Evolutionary conservation across 306 rosid species (phyloP), one percentile per base, ranked within the genome.

Genomic region (Crotalaria pallida): DNA sequence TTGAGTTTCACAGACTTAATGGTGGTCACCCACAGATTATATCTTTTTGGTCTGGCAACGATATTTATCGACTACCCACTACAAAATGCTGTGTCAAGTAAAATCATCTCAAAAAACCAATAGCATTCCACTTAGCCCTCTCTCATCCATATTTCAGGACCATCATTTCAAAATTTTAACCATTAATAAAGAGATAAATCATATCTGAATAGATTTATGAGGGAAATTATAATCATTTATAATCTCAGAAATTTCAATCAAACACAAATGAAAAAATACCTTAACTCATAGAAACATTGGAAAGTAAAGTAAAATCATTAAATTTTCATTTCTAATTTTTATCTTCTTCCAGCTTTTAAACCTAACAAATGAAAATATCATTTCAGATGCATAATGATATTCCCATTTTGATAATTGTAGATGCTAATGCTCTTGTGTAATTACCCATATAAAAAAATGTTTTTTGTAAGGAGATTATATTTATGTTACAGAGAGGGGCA

Each of bases 271-370:
- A 2, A 6, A 10, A 10, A 74, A 50, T 18, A 44, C 34, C 27
- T 24, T 23, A 1, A 58, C 58, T 58, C 4, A 34, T 52, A 21
- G 47, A 75, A 56, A 75, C 29, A 45, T 58, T 49, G 58, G 43
- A 60, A 55, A 15, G 15, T n/a, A n/a, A n/a, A n/a, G n/a, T 63
- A 44, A 59, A 58, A 67, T 50, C 62, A 68, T 26, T 50, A 44
- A 26, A 45, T 59, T 74, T 60, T 38, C 6, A 38, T 60, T 48
- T 68, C 56, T 36, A 55, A 19, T 11, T 34, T 56, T 23, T 49
- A 47, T 56, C 41, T 22, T 72, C 57, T 57, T 66, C 69, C 60
- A 58, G 64, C 31, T 49, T 10, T 53, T 48, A 67, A 76, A 48
- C 26, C 59, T 61, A 38, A 51, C 26, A 62, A 17, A 31, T 44